Percentiles rank a stretch among this genome's conserved stretches.
Conservation (phyloP, 176 grass and related monocot species). For the Rhipidocladum racemiflorum region DNA sequence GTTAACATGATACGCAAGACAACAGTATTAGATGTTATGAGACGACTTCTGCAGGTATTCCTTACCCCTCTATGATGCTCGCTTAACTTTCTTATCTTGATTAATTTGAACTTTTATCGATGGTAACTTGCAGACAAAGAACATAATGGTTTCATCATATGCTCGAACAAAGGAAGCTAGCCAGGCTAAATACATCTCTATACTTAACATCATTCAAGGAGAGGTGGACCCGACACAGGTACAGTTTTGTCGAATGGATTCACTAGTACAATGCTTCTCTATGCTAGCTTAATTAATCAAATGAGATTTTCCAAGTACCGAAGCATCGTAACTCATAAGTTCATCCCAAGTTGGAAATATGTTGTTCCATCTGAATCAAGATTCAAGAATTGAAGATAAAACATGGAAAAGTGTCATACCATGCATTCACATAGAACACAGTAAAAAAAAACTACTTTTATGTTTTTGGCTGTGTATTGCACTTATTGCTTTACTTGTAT, state of each 20-base stretch:
- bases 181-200: constrained; percentile 99
- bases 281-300: not conserved
- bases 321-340: not conserved
- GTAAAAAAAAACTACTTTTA: not conserved
- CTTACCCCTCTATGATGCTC: not conserved
- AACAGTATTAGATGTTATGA: constrained; percentile 95
- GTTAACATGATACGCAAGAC: constrained; percentile 99
- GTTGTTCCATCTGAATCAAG: not conserved
- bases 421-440: not conserved
- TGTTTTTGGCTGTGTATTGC: constrained; percentile 1
- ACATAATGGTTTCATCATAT: constrained; percentile 99
- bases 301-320: not conserved
- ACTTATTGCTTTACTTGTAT: not conserved
- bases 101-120: not conserved
- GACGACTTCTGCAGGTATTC: constrained; percentile 80
- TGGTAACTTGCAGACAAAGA: constrained; percentile 76
- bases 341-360: not conserved
- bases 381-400: not conserved
- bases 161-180: constrained; percentile 99
- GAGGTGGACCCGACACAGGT: constrained; percentile 99
- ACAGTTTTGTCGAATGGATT: constrained; percentile 10
- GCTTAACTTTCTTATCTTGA: not conserved
- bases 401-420: not conserved
- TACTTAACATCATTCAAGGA: constrained; percentile 98
- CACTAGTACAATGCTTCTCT: constrained; percentile 9